phyloP scores from a whole-genome alignment of 345 rosid species.

The Nephelium lappaceum region DNA sequence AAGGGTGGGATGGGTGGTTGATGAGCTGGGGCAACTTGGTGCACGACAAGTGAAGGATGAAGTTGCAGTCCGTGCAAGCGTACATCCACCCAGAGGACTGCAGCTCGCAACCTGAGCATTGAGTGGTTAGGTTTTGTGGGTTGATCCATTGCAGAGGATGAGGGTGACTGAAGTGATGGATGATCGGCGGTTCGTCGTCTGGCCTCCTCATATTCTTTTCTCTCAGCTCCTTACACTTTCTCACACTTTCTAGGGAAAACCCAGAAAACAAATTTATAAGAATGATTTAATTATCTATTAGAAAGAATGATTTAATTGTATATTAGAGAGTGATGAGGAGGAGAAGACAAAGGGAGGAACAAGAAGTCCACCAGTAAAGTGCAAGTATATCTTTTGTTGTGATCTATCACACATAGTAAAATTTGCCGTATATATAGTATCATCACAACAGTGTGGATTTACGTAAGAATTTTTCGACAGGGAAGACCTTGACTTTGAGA shows the following conservation, averaged over 20 bases:
- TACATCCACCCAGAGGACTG: conserved; percentile 42
- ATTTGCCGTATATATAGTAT: too few relatives aligned
- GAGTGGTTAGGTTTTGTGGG: conserved; percentile 25
- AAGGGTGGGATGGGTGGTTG: conserved; percentile 59
- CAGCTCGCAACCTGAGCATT: conserved; percentile 50
- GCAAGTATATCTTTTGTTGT: too few relatives aligned
- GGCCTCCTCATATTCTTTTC: conserved; percentile 48
- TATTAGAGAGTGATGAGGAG: not conserved
- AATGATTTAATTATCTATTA: too few relatives aligned
- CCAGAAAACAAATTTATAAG: not conserved
- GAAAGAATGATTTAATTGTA: too few relatives aligned
- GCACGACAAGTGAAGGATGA: conserved; percentile 55
- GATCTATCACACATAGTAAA: too few relatives aligned
- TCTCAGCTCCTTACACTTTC: not conserved
- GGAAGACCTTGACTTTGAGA: not conserved
- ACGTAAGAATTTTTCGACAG: too few relatives aligned
- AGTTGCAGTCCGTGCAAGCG: conserved; percentile 57
- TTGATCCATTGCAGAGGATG: conserved; percentile 50
- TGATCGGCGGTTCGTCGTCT: conserved; percentile 27
- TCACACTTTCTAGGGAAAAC: not conserved
- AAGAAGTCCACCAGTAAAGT: too few relatives aligned
- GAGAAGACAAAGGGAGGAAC: too few relatives aligned
- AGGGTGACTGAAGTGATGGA: conserved; percentile 61
- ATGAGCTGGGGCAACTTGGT: conserved; percentile 53
- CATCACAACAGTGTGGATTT: too few relatives aligned